Base-by-base conservation (phyloP, 371 early-diverging fungal genomes). In the Rhizopus arrhizus region DNA sequence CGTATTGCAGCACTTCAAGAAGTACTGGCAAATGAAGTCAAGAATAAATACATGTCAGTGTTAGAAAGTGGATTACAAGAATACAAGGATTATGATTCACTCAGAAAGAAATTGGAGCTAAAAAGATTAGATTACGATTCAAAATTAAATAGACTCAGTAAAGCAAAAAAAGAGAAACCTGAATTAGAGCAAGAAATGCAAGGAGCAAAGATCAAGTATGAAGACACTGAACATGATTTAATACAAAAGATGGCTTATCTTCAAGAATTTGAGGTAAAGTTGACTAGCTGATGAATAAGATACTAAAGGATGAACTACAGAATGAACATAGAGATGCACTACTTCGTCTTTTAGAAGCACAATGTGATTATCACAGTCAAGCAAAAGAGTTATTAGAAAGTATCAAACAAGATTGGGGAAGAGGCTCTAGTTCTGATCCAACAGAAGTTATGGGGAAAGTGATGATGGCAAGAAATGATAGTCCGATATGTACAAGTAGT, bases 91-190 rank as follows among this genome's bases (percentile, higher is more conserved):
- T 90, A 89, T 33, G 59, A 80, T 58, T 53, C 74, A 15, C 60
- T 93, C 56, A 85, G 92, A 62, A 89, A 86, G 65, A 96, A 95
- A 69, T 76, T 97, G 3, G 93, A 93, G 54, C 87, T 89, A 55
- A 84, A 96, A 41, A 84, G 97, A 56, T 72, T 91, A 49, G 97
- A 98, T 61, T 96, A 92, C 71, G 97, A 98, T 71, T 89, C 95
- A 32, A 96, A 96, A 73, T 66, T 90, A 22, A 85, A 85, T 72
- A 87, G 91, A 57, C 81, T 93, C 10, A 90, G 93, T 60, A 92
- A 92, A 61, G 81, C 87, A 33, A 94, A 94, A 68, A 95, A 93
- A 73, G 95, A 96, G 59, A 74, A 78, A 57, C 56, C 66, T 4
- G 78, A 78, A 33, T 51, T 68, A 48, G 78, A 78, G 22, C 73